These are phyloP conservation scores for Fusarium sacchari DNA, from an alignment of 2,329 filamentous ascomycete species.

Conservation along the genomic window DNA sequence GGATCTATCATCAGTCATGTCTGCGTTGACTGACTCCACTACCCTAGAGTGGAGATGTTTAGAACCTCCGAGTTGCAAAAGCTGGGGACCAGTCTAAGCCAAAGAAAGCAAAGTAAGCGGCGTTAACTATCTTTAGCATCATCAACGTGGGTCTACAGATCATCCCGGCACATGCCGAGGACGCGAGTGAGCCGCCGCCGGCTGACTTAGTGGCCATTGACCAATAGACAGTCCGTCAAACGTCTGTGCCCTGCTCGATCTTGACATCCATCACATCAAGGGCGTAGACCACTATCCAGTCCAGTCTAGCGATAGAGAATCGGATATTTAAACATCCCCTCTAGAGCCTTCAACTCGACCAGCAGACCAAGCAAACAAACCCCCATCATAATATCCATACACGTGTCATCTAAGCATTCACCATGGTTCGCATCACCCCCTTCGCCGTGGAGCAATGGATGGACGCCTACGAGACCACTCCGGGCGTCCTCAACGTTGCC, in stretches of 20 bases:
- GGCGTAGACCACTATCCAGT: neutral
- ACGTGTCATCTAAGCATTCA: neutral
- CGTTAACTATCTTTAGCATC: neutral
- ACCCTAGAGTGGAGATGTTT: neutral
- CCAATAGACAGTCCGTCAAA: neutral
- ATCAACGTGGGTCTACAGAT: neutral
- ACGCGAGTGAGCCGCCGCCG: neutral
- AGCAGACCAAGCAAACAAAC: neutral
- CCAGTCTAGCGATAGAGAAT: neutral
- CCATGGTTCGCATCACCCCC: constrained; percentile 65
- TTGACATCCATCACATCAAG: neutral
- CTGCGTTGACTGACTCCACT: neutral
- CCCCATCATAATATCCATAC: neutral
- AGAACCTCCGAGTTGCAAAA: neutral
- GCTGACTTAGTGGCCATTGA: rapidly evolving
- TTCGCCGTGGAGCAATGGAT: constrained; percentile 82
- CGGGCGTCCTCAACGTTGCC: constrained; percentile 74
- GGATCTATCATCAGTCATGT: neutral
- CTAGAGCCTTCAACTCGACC: neutral
- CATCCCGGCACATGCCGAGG: neutral
- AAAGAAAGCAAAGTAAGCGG: neutral
- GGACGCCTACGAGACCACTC: constrained; percentile 67
- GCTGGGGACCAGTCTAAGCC: neutral
- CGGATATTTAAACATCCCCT: neutral
- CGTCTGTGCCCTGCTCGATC: neutral